phyloP scores from a whole-genome alignment of 2,329 filamentous ascomycete genomes.

The Cordyceps cateniannulata region DNA sequence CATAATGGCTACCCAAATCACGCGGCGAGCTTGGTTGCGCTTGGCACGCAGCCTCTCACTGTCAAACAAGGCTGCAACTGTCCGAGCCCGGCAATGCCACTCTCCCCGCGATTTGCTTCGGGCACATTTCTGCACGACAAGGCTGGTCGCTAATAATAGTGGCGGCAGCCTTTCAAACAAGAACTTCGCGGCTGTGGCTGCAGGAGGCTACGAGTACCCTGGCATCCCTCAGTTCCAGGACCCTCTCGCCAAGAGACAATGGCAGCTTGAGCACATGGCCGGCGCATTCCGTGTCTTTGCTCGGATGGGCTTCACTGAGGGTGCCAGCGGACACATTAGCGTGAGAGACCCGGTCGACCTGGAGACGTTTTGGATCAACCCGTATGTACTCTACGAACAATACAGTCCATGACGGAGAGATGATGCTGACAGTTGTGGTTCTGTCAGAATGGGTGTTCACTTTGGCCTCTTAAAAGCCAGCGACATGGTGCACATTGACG shows the following conservation, averaged over 20 bases:
- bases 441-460: slow-evolving; percentile 45
- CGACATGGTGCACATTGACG: slow-evolving; percentile 62
- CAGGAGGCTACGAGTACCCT: slow-evolving; percentile 2
- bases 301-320: slow-evolving; percentile 24
- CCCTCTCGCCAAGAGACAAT: slow-evolving; percentile 45
- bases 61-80: not conserved
- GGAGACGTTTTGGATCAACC: slow-evolving; percentile 57
- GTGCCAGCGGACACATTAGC: slow-evolving; percentile 50
- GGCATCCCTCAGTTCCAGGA: slow-evolving; percentile 37
- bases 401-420: not conserved
- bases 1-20: not conserved
- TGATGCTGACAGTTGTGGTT: not conserved
- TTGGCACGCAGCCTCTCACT: not conserved
- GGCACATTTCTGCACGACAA: not conserved
- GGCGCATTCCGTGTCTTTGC: slow-evolving; percentile 41
- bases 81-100: not conserved
- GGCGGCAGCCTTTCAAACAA: not conserved
- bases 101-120: not conserved
- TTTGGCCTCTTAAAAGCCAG: slow-evolving; percentile 60
- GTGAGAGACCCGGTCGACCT: slow-evolving; percentile 59
- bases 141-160: not conserved
- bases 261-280: slow-evolving; percentile 61
- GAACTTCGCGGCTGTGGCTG: not conserved
- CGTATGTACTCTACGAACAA: not conserved
- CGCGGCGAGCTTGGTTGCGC: not conserved